Percentiles rank a stretch among this genome's conserved stretches.
These are phyloP conservation scores for Elongisporangium undulatum DNA, from an alignment of 352 stramenopile genomes.

Conservation along the genomic window DNA sequence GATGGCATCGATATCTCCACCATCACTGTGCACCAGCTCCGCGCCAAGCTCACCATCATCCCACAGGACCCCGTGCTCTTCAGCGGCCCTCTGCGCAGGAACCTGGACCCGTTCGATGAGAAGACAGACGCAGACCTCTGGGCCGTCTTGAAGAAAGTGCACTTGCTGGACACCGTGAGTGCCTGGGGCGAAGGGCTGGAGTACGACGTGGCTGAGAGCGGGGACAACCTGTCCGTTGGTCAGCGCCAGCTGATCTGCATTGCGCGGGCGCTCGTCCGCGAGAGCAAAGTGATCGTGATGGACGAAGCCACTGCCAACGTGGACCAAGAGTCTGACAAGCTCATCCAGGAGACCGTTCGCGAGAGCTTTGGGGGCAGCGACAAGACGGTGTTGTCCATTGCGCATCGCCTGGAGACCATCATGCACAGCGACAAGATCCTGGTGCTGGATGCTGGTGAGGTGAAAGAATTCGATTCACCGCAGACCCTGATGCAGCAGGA, in stretches of 20 bases:
- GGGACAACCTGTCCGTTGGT: slow-evolving; percentile 93
- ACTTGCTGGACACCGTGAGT: slow-evolving; percentile 17
- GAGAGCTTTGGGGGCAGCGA: slow-evolving; percentile 68
- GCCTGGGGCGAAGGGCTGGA: slow-evolving; percentile 47
- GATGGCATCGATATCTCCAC: slow-evolving; percentile 70
- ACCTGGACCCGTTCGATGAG: slow-evolving; percentile 85
- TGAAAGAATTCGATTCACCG: slow-evolving; percentile 84
- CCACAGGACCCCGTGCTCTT: slow-evolving; percentile 88
- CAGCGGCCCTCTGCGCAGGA: slow-evolving; percentile 77
- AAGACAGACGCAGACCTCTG: slow-evolving; percentile 56
- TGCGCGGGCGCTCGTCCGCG: slow-evolving; percentile 87
- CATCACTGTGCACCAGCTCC: slow-evolving; percentile 16
- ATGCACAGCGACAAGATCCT: slow-evolving; percentile 87
- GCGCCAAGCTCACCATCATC: slow-evolving; percentile 37
- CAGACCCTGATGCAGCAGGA: slow-evolving; percentile 39
- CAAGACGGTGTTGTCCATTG: slow-evolving; percentile 93
- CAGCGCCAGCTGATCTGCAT: slow-evolving; percentile 95
- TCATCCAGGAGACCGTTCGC: slow-evolving; percentile 76
- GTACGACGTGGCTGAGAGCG: slow-evolving; percentile 82
- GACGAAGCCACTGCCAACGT: slow-evolving; percentile 93
- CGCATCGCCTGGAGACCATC: slow-evolving; percentile 94
- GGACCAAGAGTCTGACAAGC: slow-evolving; percentile 77
- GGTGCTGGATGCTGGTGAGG: slow-evolving; percentile 77
- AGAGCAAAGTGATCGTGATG: slow-evolving; percentile 87
- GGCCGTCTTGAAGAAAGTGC: slow-evolving; percentile 27